Evolutionary conservation across 1,139 yeast genomes (phyloP), one percentile per base, ranked within the genome.

Genomic region (Yamadazyma diddensiae): DNA sequence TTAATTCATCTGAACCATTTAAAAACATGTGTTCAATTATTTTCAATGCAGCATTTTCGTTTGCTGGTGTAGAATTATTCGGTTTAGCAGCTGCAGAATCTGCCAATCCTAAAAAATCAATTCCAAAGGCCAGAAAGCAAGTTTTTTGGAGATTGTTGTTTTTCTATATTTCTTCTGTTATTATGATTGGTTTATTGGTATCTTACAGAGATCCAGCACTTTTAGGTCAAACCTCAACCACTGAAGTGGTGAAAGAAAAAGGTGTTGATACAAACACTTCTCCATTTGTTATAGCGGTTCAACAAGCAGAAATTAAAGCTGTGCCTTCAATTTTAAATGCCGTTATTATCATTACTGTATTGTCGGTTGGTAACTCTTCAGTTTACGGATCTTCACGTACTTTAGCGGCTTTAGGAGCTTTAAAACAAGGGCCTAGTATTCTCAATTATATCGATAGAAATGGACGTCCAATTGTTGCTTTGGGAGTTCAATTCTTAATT

Each of bases 21-120:
- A 86, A 86, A 52, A 95, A 95, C 47, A 78, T 84, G 30, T 77
- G 87, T 49, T 65, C 84, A n/a, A 85, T 83, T 21, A 82, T 87
- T 48, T 88, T 86, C 35, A 79, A 82, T 24, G 92, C 94, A 21
- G 94, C 95, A 5, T 87, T 85, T 58, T 79, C 95, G 2, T 82
- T 85, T 51, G 86, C 60, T 20, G 51, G 52, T 26, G 45, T 45
- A 14, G 63, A 59, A 44, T 49, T 62, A 23, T 59, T 59, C 35
- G 66, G 66, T 10, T 47, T 62, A 15, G 65, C 65, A 6, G 60
- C 66, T 11, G 62, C 62, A 21, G 65, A 59, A 45, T 49, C 59
- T 14, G 48, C 53, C n/a, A 51, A 59, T 25, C 67, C 67, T 4
- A 55, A 54, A 35, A 55, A 48, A 30, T 50, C 59, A 12, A 53